phyloP scores from a whole-genome alignment of 352 stramenopile genomes.

The Elongisporangium undulatum region DNA sequence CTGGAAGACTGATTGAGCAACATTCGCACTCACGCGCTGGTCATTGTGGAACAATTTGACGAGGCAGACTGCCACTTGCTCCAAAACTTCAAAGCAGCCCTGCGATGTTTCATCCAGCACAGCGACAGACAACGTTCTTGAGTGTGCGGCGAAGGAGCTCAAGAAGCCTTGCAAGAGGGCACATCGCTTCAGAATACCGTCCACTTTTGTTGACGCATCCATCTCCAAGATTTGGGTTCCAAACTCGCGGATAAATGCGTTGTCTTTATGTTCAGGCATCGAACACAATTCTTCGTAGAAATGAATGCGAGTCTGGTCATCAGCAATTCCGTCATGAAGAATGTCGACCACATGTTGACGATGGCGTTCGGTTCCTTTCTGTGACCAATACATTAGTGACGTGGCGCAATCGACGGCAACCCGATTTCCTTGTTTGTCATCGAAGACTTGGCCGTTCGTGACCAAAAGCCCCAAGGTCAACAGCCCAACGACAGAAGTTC shows the following conservation, averaged over 20 bases:
- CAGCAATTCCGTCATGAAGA: constrained; percentile 57
- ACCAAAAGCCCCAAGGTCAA: constrained; percentile 63
- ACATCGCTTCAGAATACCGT: constrained; percentile 65
- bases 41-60: constrained; percentile 18
- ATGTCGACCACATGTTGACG: constrained; percentile 79
- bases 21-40: constrained; percentile 11
- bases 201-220: constrained; percentile 42
- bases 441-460: constrained; percentile 48
- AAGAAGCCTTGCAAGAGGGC: constrained; percentile 50
- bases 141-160: constrained; percentile 9
- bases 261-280: constrained; percentile 39
- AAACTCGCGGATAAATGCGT: constrained; percentile 60
- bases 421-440: constrained; percentile 61
- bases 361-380: constrained; percentile 77
- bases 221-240: constrained; percentile 69
- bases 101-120: constrained; percentile 33
- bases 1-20: constrained; percentile 23
- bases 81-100: constrained; percentile 55
- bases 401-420: constrained; percentile 64
- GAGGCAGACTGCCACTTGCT: constrained; percentile 54
- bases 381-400: constrained; percentile 80
- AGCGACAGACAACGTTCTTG: constrained; percentile 4
- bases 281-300: constrained; percentile 67
- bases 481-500: constrained; percentile 70
- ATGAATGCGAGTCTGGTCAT: constrained; percentile 24